Base-by-base conservation (phyloP, 2,329 filamentous ascomycete genomes). In the Xylaria sp. region DNA sequence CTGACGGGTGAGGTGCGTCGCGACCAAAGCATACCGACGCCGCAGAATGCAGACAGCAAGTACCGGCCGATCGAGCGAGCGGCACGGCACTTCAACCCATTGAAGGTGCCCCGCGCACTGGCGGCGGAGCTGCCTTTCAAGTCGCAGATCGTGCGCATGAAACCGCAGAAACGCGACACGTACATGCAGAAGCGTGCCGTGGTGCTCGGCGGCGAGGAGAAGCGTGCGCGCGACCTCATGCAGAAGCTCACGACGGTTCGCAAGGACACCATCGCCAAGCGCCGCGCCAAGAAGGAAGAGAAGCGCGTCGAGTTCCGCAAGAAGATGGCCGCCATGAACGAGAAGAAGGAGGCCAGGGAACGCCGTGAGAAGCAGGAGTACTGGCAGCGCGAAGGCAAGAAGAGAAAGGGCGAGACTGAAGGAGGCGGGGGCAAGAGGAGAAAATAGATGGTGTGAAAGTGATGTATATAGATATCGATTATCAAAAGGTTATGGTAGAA, bases 181-280 rank as follows among this genome's bases (percentile, higher is more conserved):
- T 99, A 99, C 76, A 83, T 96, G 83, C 92, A 96, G 81, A 97
- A 97, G 81, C 90, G 95, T 9, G 95, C 94, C 13, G 92, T 98
- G n/a, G 87, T 96, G 23, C 78, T 92, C 15, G 84, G 89, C 11
- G 89, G 89, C 25, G 94, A 98, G 76, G 95, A 99, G 84, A 92
- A 90, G 83, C 90, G 90, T 76, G 93, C 93, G 4, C 84, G 95
- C 31, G 88, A 93, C 69, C 81, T 99, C 67, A 90, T 99, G 87
- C 91, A 96, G 80, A 95, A 97, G 82, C 85, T 99, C 54, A 90
- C 91, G 73, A 94, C 93, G 15, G 81, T 99, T 72, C 83, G 93
- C 68, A 97, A 96, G 72, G 95, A 98, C 73, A 95, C 96, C 76
- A 86, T 90, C 2, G 91, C 91, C 69, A 96, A 95, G 82, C 82